Conservation (phyloP, 164 flowering plant genomes). For the Platanus orientalis region DNA sequence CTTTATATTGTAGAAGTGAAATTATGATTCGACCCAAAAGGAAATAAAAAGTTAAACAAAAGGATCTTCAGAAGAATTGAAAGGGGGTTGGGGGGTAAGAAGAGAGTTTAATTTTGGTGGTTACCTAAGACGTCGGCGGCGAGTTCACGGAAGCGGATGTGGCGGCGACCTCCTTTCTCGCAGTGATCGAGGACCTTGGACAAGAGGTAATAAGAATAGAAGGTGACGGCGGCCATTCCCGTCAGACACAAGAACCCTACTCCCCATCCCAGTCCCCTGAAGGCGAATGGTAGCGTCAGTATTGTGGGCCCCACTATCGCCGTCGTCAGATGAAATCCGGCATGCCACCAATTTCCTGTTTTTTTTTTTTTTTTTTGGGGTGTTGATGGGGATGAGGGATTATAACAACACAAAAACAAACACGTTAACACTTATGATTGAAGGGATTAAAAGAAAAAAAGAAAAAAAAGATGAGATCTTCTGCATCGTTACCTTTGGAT, state of each 20-base stretch:
- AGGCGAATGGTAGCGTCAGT: constrained; percentile 80
- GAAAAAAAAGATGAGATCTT: no score
- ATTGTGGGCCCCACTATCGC: constrained; percentile 97
- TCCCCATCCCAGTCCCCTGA: constrained; percentile 82
- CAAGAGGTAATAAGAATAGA: constrained; percentile 84
- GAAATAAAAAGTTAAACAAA: no score
- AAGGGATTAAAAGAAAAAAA: no score
- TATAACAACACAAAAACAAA: no score
- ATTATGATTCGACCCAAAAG: no score
- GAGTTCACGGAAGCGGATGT: constrained; percentile 92
- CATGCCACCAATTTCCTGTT: constrained; percentile 98
- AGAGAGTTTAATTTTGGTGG: no score
- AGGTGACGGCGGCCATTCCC: constrained; percentile 63
- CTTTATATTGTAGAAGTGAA: no score
- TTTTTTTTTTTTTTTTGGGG: no score
- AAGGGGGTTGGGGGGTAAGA: no score
- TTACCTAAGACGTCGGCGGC: constrained; percentile 70
- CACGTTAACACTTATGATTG: no score
- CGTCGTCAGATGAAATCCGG: constrained; percentile 90
- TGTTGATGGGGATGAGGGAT: no score
- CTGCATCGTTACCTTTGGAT: constrained; percentile 83
- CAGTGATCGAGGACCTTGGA: constrained; percentile 88
- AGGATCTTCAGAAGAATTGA: no score
- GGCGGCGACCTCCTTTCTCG: constrained; percentile 87
- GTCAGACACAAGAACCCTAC: constrained; percentile 69